phyloP scores from a whole-genome alignment of 1,139 yeast genomes.

The Geotrichum siamense region DNA sequence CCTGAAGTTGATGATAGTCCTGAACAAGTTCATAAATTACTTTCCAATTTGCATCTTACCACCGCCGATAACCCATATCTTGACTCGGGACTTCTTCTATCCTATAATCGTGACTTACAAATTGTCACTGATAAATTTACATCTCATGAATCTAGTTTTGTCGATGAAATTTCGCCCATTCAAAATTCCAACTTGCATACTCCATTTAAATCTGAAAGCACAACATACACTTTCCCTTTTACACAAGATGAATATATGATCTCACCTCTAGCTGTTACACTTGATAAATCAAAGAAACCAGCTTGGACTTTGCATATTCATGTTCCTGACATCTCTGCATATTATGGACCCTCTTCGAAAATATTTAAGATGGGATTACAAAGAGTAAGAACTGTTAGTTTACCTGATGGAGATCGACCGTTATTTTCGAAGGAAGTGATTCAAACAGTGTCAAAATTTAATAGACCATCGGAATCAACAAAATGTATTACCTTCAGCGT shows the following conservation, averaged over 20 bases:
- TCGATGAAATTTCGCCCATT: neutral
- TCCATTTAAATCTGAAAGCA: neutral
- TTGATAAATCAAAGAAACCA: constrained; percentile 8
- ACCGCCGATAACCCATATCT: constrained; percentile 12
- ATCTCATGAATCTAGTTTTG: constrained; percentile 2
- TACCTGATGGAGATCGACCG: constrained; percentile 16
- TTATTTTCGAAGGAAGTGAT: constrained; percentile 7
- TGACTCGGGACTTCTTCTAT: constrained; percentile 14
- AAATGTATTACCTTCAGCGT: constrained; percentile 21
- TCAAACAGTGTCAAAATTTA: constrained; percentile 5
- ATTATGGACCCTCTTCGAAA: constrained; percentile 10
- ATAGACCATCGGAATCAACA: constrained; percentile 8
- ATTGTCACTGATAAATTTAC: constrained; percentile 9
- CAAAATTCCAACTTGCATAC: neutral
- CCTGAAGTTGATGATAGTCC: constrained; percentile 5
- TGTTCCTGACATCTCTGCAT: constrained; percentile 14
- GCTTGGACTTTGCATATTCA: constrained; percentile 12
- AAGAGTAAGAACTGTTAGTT: constrained; percentile 6
- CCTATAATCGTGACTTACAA: constrained; percentile 1
- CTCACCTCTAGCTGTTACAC: constrained; percentile 16
- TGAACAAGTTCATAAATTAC: constrained; percentile 12
- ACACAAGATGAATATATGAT: neutral
- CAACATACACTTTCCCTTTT: constrained; percentile 7
- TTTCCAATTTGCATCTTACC: constrained; percentile 11
- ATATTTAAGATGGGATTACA: constrained; percentile 14